These are phyloP conservation scores for Botrytis elliptica DNA, from an alignment of 2,329 filamentous ascomycete genomes.

Conservation along the genomic window DNA sequence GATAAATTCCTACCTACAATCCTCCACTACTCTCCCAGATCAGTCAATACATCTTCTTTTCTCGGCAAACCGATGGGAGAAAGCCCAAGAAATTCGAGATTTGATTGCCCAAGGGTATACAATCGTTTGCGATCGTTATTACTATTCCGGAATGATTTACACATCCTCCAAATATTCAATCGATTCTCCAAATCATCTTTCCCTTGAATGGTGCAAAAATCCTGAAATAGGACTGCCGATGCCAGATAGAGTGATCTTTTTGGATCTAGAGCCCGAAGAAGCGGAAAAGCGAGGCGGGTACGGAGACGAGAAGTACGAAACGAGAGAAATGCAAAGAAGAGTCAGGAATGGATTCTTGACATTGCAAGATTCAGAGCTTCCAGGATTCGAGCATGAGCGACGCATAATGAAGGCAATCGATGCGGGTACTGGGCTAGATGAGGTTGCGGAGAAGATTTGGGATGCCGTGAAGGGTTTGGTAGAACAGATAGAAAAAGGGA, in stretches of 20 bases:
- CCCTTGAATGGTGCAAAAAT: constrained; percentile 75
- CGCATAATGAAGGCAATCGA: constrained; percentile 53
- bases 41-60: constrained; percentile 72
- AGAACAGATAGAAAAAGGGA: constrained; percentile 48
- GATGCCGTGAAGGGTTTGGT: constrained; percentile 41
- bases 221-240: constrained; percentile 84
- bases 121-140: constrained; percentile 88
- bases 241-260: constrained; percentile 83
- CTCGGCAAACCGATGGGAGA: constrained; percentile 71
- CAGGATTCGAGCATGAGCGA: constrained; percentile 47
- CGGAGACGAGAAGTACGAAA: constrained; percentile 87
- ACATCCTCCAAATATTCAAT: constrained; percentile 81
- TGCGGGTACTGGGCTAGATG: constrained; percentile 54
- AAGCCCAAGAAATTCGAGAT: constrained; percentile 44
- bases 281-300: constrained; percentile 80
- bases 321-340: constrained; percentile 73
- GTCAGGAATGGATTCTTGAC: constrained; percentile 73
- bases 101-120: constrained; percentile 66
- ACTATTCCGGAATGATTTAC: constrained; percentile 92
- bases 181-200: constrained; percentile 46
- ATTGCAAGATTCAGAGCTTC: constrained; percentile 42
- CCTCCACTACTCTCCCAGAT: constrained; percentile 60
- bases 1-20: constrained; percentile 65
- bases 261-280: constrained; percentile 73
- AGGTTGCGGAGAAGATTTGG: constrained; percentile 52